These are phyloP conservation scores for Xylaria arbuscula DNA, from an alignment of 2,329 filamentous ascomycete species.

Conservation along the genomic window DNA sequence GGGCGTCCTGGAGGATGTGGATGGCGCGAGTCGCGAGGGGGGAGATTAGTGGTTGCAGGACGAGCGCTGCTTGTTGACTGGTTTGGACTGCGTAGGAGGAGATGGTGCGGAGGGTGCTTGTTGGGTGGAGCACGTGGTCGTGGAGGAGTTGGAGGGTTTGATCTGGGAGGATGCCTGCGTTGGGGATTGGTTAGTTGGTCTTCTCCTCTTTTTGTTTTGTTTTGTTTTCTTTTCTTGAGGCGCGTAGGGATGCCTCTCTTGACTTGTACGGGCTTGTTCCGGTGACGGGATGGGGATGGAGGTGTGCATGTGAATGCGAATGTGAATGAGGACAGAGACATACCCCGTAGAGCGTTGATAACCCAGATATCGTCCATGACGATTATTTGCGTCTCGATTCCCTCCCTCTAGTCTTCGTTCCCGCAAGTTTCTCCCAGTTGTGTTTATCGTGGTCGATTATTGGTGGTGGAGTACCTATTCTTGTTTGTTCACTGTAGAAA, in stretches of 20 bases:
- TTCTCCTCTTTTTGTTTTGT: background rate
- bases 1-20: constrained; percentile 53
- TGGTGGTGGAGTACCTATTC: too few species aligned
- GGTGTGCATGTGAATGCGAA: background rate
- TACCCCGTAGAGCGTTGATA: constrained; percentile 48
- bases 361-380: constrained; percentile 45
- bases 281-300: background rate
- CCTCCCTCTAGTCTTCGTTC: background rate
- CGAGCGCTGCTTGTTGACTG: constrained; percentile 40
- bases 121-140: constrained; percentile 60
- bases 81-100: constrained; percentile 51
- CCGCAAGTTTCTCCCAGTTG: background rate
- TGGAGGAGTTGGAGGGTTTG: constrained; percentile 58
- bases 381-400: constrained; percentile 29
- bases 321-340: constrained; percentile 15
- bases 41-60: constrained; percentile 56
- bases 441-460: too few species aligned
- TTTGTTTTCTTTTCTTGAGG: background rate
- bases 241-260: too few species aligned
- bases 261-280: background rate
- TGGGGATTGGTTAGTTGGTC: constrained; percentile 18
- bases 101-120: constrained; percentile 58
- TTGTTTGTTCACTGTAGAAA: too few species aligned
- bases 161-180: constrained; percentile 57
- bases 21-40: constrained; percentile 57